Conservation (phyloP, 2,329 filamentous ascomycete species). For the Trichoderma guizhouense region DNA sequence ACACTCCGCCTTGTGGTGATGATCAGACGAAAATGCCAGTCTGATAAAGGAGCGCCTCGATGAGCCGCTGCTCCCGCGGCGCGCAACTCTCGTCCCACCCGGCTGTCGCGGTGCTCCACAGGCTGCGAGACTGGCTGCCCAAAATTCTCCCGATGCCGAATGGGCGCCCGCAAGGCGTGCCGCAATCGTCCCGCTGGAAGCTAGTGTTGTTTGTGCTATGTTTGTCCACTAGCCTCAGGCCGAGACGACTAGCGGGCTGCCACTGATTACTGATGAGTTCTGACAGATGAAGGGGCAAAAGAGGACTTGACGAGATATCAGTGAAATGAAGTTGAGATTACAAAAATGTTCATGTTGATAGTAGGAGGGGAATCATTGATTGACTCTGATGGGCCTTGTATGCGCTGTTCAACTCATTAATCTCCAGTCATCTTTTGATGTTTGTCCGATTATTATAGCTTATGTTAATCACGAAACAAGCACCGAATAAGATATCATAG, state of each 20-base stretch:
- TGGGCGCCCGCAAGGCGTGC: conserved; percentile 11
- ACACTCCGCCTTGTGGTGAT: background rate
- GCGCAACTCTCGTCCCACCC: conserved; percentile 1
- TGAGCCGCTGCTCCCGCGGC: conserved; percentile 2
- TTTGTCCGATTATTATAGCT: background rate
- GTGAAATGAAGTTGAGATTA: background rate
- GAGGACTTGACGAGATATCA: background rate
- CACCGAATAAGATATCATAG: background rate
- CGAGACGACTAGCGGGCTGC: background rate
- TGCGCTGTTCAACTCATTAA: background rate
- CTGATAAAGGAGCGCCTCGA: background rate
- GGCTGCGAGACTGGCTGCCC: background rate
- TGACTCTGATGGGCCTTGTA: background rate
- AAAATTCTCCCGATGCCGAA: conserved; percentile 6
- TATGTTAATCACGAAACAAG: background rate
- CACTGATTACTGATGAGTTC: background rate
- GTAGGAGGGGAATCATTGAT: background rate
- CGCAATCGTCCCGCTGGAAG: conserved; percentile 7
- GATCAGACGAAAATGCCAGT: background rate
- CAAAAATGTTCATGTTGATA: background rate
- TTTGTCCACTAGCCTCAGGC: background rate
- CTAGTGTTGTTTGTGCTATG: background rate
- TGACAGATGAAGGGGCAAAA: background rate
- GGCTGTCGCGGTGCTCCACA: background rate
- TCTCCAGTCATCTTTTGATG: too few species aligned